Evolutionary conservation across 1,139 yeast species (phyloP), one percentile per base, ranked within the genome.

Genomic region (Saccharomyces hybrid): DNA sequence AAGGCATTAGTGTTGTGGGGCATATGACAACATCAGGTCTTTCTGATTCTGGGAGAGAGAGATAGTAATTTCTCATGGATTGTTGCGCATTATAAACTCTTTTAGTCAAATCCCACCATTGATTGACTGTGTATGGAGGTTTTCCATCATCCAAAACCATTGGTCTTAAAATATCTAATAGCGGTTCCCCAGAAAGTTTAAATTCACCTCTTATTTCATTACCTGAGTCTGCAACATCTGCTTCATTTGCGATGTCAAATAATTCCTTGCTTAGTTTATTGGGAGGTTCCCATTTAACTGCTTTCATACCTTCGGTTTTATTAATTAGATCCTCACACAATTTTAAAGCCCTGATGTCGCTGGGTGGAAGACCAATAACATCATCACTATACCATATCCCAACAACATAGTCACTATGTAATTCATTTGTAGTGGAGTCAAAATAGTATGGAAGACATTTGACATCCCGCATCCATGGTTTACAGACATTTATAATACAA

Each of bases 381-480:
- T 56, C 56, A 51, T 56, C 59, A 48, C 59, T 56, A 52, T 53
- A 56, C 57, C 62, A 57, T 49, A 57, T 55, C n/a, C 59, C 62
- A 32, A 58, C 58, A 7, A 48, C 51, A 50, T 55, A 55, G 27
- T 55, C 47, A 16, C 53, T 38, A 27, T 41, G 53, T 14, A 53
- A 38, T 21, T 52, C 48, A 4, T 21, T 26, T 24, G 42, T 47
- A n/a, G 44, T 46, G 21, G 29, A 31, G 50, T 57, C 58, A 51
- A 61, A 51, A 51, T 54, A 41, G 52, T 49, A 55, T 8, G 61
- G 61, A 3, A 52, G 59, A 49, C 78, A 56, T 55, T 75, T 74
- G 9, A 80, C 79, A 63, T 83, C 88, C 7, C 67, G 58, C 24
- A 70, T 69, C 87, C 88, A 83, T 9, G 86, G 84, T 60, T 80